Percentiles rank a stretch among this genome's conserved stretches.
phyloP scores from a whole-genome alignment of 2,329 filamentous ascomycete species.

The Cladosporium sp. region DNA sequence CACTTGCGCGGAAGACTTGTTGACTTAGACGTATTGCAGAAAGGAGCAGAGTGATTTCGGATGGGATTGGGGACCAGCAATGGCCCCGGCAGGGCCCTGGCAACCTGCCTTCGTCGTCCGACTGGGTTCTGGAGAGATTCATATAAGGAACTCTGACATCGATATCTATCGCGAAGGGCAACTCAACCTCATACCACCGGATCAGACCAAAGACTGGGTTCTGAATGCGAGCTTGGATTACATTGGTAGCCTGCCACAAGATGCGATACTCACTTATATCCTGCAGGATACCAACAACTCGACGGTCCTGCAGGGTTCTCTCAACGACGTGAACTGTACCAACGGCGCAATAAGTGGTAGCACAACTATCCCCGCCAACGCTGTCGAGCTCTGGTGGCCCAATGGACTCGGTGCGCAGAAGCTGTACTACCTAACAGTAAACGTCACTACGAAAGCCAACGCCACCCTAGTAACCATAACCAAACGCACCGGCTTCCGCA shows the following conservation, averaged over 20 bases:
- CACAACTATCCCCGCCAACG: slow-evolving; percentile 39
- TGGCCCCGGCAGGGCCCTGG: slow-evolving; percentile 62
- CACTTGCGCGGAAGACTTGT: not conserved
- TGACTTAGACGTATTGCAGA: not conserved
- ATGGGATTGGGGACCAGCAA: slow-evolving; percentile 52
- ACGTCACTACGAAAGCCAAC: slow-evolving; percentile 25
- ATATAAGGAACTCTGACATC: slow-evolving; percentile 51
- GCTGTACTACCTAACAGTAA: slow-evolving; percentile 52
- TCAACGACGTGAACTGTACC: slow-evolving; percentile 40
- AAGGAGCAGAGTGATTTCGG: slow-evolving; percentile 63
- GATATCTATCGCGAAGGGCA: slow-evolving; percentile 58
- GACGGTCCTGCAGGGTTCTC: slow-evolving; percentile 34
- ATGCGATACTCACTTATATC: slow-evolving; percentile 43
- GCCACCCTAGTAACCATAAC: slow-evolving; percentile 41
- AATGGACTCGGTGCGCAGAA: slow-evolving; percentile 53
- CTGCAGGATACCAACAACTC: slow-evolving; percentile 43
- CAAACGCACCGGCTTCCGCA: slow-evolving; percentile 58
- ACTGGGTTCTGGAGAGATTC: slow-evolving; percentile 39
- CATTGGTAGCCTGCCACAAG: slow-evolving; percentile 45
- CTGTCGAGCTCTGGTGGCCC: slow-evolving; percentile 60
- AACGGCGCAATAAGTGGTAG: slow-evolving; percentile 48
- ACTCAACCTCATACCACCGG: slow-evolving; percentile 54
- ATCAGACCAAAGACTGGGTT: slow-evolving; percentile 56
- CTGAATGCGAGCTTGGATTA: slow-evolving; percentile 59
- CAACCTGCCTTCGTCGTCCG: slow-evolving; percentile 56